phyloP scores from a whole-genome alignment of 2,329 filamentous ascomycete genomes.

The Talaromyces sp. region DNA sequence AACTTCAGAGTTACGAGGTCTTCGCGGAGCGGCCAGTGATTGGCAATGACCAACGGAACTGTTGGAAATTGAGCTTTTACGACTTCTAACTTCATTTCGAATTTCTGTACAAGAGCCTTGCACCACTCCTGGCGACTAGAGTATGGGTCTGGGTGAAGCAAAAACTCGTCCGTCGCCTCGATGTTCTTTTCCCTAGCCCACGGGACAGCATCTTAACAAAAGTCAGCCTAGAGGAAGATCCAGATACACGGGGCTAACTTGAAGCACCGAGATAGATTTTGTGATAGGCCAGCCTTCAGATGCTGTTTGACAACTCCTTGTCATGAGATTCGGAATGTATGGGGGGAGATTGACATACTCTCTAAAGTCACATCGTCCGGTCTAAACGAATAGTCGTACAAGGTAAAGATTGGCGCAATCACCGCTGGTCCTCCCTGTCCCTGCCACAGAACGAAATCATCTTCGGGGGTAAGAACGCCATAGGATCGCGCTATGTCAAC shows the following conservation, averaged over 20 bases:
- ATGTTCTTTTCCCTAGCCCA: conserved; percentile 14
- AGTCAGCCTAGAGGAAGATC: background rate
- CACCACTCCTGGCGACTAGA: conserved; percentile 12
- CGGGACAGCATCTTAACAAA: conserved; percentile 8
- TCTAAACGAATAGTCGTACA: conserved; percentile 15
- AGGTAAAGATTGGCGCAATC: conserved; percentile 12
- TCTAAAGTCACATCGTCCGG: conserved; percentile 8
- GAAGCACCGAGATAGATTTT: background rate
- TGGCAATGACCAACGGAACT: conserved; percentile 12
- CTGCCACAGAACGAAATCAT: conserved; percentile 13
- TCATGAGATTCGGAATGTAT: background rate
- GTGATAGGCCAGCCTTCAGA: too few species aligned
- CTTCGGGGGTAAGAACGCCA: conserved; percentile 11
- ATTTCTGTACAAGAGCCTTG: conserved; percentile 7
- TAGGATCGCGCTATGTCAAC: conserved; percentile 11
- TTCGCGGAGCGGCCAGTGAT: conserved; percentile 13
- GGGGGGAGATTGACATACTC: background rate
- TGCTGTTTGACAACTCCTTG: background rate
- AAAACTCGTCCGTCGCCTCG: conserved; percentile 12
- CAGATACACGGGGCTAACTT: background rate
- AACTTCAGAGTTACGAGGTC: conserved; percentile 11
- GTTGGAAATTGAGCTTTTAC: background rate
- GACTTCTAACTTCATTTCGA: conserved; percentile 7
- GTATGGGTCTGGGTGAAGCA: conserved; percentile 14
- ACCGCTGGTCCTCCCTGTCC: conserved; percentile 12